Evolutionary conservation across 345 rosid genomes (phyloP), one percentile per base, ranked within the genome.

Genomic region (Arabidopsis thaliana): DNA sequence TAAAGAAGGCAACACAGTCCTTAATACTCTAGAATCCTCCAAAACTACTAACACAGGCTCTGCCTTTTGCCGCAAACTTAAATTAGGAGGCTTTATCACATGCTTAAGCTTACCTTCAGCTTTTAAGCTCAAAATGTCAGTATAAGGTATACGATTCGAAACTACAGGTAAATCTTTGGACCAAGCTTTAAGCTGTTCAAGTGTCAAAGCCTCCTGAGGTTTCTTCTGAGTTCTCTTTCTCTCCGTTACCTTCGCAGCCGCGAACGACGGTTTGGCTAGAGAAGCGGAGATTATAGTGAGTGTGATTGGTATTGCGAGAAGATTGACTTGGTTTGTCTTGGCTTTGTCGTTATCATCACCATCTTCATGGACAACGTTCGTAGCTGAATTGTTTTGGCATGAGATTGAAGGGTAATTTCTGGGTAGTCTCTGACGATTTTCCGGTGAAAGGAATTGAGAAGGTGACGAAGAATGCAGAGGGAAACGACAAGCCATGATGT

Each of bases 161-260:
- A 93, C 92, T 53, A 82, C 44, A 53, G 97, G 98, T 9, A 93
- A 83, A 73, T 87, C 84, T 71, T 84, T 81, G 3, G 88, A 76
- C 98, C 98, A 93, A 32, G 79, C 76, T 81, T 81, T 91, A 23
- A 91, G 84, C 84, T 93, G 97, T 44, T 89, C 96, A 0, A 87
- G 85, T 11, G 92, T 86, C 46, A 86, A 78, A 14, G 86, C 77
- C 65, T 89, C 93, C 56, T 80, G 85, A 24, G 86, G 7, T 69
- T 81, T 93, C 82, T 83, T 91, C 69, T 62, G 85, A 38, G 83
- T 22, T 80, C 78, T 86, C 76, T 84, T 89, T 60, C 68, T 93
- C 70, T 52, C 86, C 0, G 85, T 76, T 37, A 71, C 82, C 63
- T 83, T 89, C 51, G 83, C 73, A 34, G 89, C 76, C 1, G 88